Evolutionary conservation across 148 eudicot species (phyloP).

Genomic region (Linanthus parryae): DNA sequence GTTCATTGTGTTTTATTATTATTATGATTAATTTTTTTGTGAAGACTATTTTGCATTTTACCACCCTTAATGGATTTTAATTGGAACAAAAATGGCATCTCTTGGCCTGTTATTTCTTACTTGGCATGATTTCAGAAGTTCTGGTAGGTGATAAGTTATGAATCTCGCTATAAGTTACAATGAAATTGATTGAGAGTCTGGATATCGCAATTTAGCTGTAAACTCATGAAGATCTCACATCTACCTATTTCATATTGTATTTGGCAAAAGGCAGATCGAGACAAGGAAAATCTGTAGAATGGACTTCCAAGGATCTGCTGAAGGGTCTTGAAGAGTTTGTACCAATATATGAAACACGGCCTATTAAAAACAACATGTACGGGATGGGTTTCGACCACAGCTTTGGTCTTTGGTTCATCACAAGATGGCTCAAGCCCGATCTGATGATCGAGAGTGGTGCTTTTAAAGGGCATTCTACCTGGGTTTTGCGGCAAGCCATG

Average conservation of each 20-base stretch:
- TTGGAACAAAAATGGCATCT: background rate
- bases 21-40: no score
- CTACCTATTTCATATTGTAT: constrained; percentile 46
- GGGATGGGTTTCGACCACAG: constrained; percentile 99
- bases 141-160: background rate
- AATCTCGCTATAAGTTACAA: background rate
- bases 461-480: constrained; percentile 96
- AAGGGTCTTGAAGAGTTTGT: constrained; percentile 85
- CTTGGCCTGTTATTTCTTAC: background rate
- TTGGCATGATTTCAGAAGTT: background rate
- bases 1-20: no score
- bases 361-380: constrained; percentile 85
- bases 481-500: constrained; percentile 95
- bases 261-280: constrained; percentile 99
- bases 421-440: constrained; percentile 89
- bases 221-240: constrained; percentile 15
- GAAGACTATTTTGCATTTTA: background rate
- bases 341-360: constrained; percentile 86
- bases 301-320: constrained; percentile 88
- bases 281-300: constrained; percentile 89
- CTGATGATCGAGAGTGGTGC: constrained; percentile 98
- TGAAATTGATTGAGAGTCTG: constrained; percentile 6
- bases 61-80: background rate
- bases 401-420: constrained; percentile 95
- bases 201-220: background rate